A percentile compares a stretch with the other conserved stretches of the same genome.
Evolutionary conservation across 1,284 basidiomycete genomes (phyloP).

Genomic region (Calocybe gambosa): DNA sequence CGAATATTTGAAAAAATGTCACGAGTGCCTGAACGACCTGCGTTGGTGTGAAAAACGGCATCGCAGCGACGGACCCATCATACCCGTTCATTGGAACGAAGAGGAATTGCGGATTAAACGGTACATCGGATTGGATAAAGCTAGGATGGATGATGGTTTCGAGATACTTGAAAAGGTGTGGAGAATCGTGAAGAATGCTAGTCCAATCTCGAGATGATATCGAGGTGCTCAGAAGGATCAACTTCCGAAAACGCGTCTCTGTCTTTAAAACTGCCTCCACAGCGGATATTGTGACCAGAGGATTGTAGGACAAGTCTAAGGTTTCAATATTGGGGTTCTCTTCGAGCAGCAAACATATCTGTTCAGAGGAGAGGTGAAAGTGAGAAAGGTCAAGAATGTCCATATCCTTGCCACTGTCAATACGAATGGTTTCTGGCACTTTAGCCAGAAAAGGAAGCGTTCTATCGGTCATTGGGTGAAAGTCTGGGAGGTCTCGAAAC

Average conservation of each 20-base stretch:
- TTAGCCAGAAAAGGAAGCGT: slow-evolving; percentile 6
- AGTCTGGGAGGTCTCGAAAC: slow-evolving; percentile 1
- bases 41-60: not conserved
- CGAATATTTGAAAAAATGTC: not conserved
- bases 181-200: not conserved
- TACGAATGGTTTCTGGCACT: not conserved
- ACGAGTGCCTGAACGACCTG: not conserved
- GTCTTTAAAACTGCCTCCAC: slow-evolving; percentile 3
- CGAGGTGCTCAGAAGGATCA: slow-evolving; percentile 8
- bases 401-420: no score
- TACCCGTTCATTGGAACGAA: no score
- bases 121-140: not conserved
- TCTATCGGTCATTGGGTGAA: slow-evolving; percentile 7
- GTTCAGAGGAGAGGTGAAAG: slow-evolving; percentile 5
- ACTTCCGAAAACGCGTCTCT: slow-evolving; percentile 3
- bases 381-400: slow-evolving; percentile 10
- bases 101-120: not conserved
- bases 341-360: slow-evolving; percentile 5
- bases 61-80: not conserved
- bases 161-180: slow-evolving; percentile 8
- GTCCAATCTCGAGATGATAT: slow-evolving; percentile 4
- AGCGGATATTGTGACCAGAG: slow-evolving; percentile 4
- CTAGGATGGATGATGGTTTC: slow-evolving; percentile 10
- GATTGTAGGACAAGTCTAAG: slow-evolving; percentile 10
- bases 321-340: not conserved